A percentile compares a stretch with the other conserved stretches of the same genome.
Evolutionary conservation across 495 filamentous ascomycete genomes (phyloP).

Genomic region (Massariosphaeria phaeospora): DNA sequence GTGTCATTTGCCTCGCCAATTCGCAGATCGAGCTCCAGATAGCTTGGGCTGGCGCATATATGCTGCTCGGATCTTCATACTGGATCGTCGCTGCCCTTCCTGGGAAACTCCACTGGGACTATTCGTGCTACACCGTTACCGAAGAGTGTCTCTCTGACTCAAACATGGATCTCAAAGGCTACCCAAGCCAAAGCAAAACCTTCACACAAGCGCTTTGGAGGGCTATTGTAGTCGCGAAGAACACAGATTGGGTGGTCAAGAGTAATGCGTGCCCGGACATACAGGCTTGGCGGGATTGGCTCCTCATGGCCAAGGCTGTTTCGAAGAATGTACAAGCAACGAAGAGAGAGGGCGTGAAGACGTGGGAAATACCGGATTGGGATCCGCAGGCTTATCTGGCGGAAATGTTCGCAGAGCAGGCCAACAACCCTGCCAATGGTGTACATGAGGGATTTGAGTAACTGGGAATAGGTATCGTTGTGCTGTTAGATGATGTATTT

Average conservation of each 20-base stretch:
- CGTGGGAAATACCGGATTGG: constrained; percentile 34
- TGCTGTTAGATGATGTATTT: background rate
- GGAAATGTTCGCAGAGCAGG: constrained; percentile 16
- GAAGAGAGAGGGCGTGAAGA: constrained; percentile 4
- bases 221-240: constrained; percentile 42
- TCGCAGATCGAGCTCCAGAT: constrained; percentile 42
- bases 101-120: constrained; percentile 42
- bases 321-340: constrained; percentile 1
- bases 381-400: constrained; percentile 21
- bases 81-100: constrained; percentile 48
- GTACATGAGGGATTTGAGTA: constrained; percentile 9
- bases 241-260: constrained; percentile 38
- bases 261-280: constrained; percentile 42
- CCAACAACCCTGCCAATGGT: constrained; percentile 1
- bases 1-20: constrained; percentile 46
- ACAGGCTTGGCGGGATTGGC: constrained; percentile 41
- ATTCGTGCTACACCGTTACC: constrained; percentile 38
- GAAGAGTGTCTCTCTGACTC: constrained; percentile 34
- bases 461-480: background rate
- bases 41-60: constrained; percentile 43
- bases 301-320: constrained; percentile 34
- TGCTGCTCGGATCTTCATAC: constrained; percentile 45
- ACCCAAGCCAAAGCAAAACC: constrained; percentile 21
- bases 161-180: constrained; percentile 23
- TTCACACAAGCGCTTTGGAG: constrained; percentile 47